Percentiles rank a stretch among this genome's conserved stretches.
phyloP scores from a whole-genome alignment of 1,284 basidiomycete genomes.

The Ceratorhiza oryzae-sativae region DNA sequence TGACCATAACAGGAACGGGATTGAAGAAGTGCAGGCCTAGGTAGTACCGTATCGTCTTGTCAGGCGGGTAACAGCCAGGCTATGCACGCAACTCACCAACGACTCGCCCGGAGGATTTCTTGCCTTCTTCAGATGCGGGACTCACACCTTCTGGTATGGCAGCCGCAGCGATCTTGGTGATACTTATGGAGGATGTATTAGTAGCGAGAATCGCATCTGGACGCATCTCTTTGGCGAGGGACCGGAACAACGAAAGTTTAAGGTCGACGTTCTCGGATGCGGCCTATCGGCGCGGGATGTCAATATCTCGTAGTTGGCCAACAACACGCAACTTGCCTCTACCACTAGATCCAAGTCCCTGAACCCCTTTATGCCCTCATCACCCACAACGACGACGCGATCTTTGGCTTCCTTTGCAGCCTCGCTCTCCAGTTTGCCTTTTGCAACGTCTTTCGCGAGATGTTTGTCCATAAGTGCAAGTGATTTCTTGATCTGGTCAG shows the following conservation, averaged over 20 bases:
- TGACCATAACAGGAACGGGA: conserved; percentile 91
- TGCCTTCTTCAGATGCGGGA: conserved; percentile 67
- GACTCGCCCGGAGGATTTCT: conserved; percentile 69
- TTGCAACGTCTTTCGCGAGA: conserved; percentile 86
- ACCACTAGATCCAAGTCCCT: conserved; percentile 88
- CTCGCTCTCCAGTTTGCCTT: conserved; percentile 73
- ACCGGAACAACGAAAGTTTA: conserved; percentile 81
- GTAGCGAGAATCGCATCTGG: conserved; percentile 85
- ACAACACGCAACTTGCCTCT: conserved; percentile 65
- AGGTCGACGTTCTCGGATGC: conserved; percentile 85
- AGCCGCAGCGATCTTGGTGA: conserved; percentile 90
- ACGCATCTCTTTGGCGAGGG: conserved; percentile 71
- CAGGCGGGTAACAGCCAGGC: too few relatives aligned
- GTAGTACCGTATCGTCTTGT: too few relatives aligned
- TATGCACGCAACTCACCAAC: conserved; percentile 63
- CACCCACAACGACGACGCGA: conserved; percentile 64
- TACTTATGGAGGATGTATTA: conserved; percentile 94
- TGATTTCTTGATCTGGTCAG: conserved; percentile 72
- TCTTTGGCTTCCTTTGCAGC: conserved; percentile 77
- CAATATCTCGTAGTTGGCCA: neutral
- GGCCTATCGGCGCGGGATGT: too few relatives aligned
- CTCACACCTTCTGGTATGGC: conserved; percentile 65
- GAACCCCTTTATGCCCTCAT: conserved; percentile 61
- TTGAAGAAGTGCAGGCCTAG: conserved; percentile 94
- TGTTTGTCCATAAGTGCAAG: conserved; percentile 79